Conservation (phyloP, 140 eudicot genomes). For the Artemisia princeps region DNA sequence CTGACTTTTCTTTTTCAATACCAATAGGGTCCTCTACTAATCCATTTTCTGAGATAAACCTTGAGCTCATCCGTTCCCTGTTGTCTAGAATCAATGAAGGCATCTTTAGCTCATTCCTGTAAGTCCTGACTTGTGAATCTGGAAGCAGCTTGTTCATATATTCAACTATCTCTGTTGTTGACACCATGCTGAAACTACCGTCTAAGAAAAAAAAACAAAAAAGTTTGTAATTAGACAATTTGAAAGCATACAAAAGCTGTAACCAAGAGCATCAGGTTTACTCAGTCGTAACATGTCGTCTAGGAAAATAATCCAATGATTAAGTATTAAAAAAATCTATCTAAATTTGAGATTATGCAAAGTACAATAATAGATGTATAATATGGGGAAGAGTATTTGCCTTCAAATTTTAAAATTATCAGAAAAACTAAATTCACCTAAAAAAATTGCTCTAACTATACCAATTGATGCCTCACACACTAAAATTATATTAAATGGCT, state of each 20-base stretch:
- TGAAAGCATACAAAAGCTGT: not conserved
- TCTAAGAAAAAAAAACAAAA: conserved; percentile 31
- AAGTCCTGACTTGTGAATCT: conserved; percentile 38
- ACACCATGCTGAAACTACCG: conserved; percentile 41
- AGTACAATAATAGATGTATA: no score
- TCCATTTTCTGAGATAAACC: conserved; percentile 60
- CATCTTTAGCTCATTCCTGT: conserved; percentile 50
- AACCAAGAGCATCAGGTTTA: not conserved
- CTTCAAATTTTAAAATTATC: no score
- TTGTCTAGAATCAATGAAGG: conserved; percentile 68
- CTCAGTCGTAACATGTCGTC: no score
- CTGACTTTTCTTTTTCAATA: conserved; percentile 60
- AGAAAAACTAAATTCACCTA: no score
- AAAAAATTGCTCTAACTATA: no score
- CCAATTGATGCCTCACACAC: no score
- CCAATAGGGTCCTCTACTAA: conserved; percentile 68
- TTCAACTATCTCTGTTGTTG: conserved; percentile 43
- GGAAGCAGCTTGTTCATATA: conserved; percentile 52
- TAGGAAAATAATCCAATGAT: no score
- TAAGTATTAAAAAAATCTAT: no score
- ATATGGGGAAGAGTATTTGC: no score
- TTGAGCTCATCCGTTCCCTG: conserved; percentile 38
- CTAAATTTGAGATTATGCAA: no score
- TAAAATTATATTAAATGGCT: no score
- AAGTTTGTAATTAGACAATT: not conserved